Evolutionary conservation across 805 yeast species (phyloP).

Genomic region (Naumovozyma baii): DNA sequence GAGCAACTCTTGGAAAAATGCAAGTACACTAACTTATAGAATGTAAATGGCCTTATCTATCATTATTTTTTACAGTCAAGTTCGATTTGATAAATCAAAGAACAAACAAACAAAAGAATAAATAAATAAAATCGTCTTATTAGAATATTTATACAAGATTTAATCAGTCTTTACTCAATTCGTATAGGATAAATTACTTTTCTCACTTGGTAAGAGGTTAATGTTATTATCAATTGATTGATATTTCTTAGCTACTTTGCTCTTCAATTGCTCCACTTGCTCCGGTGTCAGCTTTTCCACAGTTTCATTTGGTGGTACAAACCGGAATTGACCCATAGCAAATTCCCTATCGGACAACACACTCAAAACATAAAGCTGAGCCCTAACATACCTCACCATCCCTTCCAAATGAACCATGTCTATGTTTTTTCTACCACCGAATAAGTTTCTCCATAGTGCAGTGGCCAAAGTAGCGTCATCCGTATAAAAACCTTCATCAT

Average conservation of each 20-base stretch:
- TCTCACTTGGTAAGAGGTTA: constrained; percentile 50
- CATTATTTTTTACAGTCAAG: too few relatives aligned
- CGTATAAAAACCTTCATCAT: constrained; percentile 82
- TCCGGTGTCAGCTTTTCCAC: constrained; percentile 61
- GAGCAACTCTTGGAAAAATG: too few relatives aligned
- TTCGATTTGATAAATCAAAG: too few relatives aligned
- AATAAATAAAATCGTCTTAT: not conserved
- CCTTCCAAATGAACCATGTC: constrained; percentile 82
- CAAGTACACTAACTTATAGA: too few relatives aligned
- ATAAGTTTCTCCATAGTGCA: constrained; percentile 84
- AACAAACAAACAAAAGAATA: too few relatives aligned
- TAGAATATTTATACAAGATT: not conserved
- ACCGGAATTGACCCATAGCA: constrained; percentile 80
- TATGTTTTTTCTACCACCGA: constrained; percentile 71
- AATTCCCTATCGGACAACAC: constrained; percentile 85
- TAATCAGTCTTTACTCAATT: constrained; percentile 27
- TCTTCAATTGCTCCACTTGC: constrained; percentile 48
- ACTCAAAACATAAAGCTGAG: constrained; percentile 79
- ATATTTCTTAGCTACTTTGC: constrained; percentile 43
- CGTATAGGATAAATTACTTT: constrained; percentile 40
- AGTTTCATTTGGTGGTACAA: constrained; percentile 71
- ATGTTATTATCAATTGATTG: constrained; percentile 37
- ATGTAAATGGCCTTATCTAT: too few relatives aligned
- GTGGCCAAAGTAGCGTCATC: constrained; percentile 71
- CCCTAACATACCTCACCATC: constrained; percentile 79